Base-by-base conservation (phyloP, 2,329 filamentous ascomycete genomes). In the Microdochium bolleyi region DNA sequence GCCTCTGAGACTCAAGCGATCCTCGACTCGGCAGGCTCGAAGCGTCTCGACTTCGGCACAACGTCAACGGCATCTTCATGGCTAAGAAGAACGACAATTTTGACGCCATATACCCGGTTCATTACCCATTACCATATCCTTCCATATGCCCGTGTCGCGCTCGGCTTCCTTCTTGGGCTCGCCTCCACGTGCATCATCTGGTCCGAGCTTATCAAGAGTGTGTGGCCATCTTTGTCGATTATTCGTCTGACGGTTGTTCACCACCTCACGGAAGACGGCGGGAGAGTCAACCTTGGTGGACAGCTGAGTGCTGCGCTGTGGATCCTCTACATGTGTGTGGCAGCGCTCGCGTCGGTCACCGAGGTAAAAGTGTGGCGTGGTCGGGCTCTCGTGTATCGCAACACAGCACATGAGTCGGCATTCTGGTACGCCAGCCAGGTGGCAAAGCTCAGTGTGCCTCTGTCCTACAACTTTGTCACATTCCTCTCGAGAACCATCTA, bases 281-380 rank as follows among this genome's bases (percentile, higher is more conserved):
- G 85, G 24, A 84, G 88, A 53, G 85, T 97, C 56, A 89, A 89
- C 19, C 91, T 97, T 60, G 87, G 85, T 2, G 90, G 91, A 3
- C 94, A 99, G 67, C 68, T 91, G 48, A 86, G 92, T 49, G 88
- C 92, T 1, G 85, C 90, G 2, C 74, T 83, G 14, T 99, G 94
- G 94, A 85, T 99, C 55, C 77, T 92, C 53, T 99, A 99, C 74
- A 99, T 99, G 94, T 95, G 89, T 67, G 78, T 88, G 14, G 91
- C 91, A 49, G 90, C 94, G 4, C 80, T 97, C 50, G 88, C 84
- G 53, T 92, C 91, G 8, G 85, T 99, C 63, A 90, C 87, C 14
- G 90, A 96, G 65, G 89, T 96, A 61, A 95, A 94, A 64, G 91
- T 96, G n/a, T 99, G 94, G 94, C 88, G 94, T 53, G 94, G 95